A percentile compares a stretch with the other conserved stretches of the same genome.
phyloP scores from a whole-genome alignment of 2,329 filamentous ascomycete genomes.

The Diplodia corticola region DNA sequence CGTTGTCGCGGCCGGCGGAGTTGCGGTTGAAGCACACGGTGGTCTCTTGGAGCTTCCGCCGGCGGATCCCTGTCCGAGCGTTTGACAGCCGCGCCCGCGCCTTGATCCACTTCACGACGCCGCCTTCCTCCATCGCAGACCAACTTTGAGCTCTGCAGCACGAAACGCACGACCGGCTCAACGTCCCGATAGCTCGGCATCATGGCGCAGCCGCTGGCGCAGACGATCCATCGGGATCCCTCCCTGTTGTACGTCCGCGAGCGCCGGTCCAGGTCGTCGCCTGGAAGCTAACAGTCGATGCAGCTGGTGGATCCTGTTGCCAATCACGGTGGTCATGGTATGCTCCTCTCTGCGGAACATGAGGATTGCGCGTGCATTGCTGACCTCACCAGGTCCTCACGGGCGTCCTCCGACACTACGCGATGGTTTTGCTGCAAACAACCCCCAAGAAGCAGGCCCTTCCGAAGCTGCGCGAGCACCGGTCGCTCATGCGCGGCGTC shows the following conservation, averaged over 20 bases:
- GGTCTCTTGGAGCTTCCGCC: slow-evolving; percentile 35
- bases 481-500: slow-evolving; percentile 78
- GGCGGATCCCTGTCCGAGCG: slow-evolving; percentile 32
- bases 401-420: slow-evolving; percentile 94
- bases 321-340: slow-evolving; percentile 97
- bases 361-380: slow-evolving; percentile 10
- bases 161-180: neutral
- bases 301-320: slow-evolving; percentile 98
- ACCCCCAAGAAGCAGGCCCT: slow-evolving; percentile 80
- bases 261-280: neutral
- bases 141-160: neutral
- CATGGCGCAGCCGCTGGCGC: slow-evolving; percentile 84
- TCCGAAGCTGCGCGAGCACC: slow-evolving; percentile 77
- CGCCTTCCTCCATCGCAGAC: slow-evolving; percentile 12
- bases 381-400: slow-evolving; percentile 64
- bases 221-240: slow-evolving; percentile 98
- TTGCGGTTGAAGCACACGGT: slow-evolving; percentile 35
- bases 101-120: slow-evolving; percentile 7
- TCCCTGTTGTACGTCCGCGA: slow-evolving; percentile 78
- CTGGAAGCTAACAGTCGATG: slow-evolving; percentile 24
- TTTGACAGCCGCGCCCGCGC: slow-evolving; percentile 10
- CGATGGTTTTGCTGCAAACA: slow-evolving; percentile 82
- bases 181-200: slow-evolving; percentile 28
- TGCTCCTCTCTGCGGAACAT: slow-evolving; percentile 14
- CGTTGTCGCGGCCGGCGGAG: slow-evolving; percentile 23